These are phyloP conservation scores for Aspergillus transmontanensis DNA, from an alignment of 2,329 filamentous ascomycete genomes.

Conservation along the genomic window DNA sequence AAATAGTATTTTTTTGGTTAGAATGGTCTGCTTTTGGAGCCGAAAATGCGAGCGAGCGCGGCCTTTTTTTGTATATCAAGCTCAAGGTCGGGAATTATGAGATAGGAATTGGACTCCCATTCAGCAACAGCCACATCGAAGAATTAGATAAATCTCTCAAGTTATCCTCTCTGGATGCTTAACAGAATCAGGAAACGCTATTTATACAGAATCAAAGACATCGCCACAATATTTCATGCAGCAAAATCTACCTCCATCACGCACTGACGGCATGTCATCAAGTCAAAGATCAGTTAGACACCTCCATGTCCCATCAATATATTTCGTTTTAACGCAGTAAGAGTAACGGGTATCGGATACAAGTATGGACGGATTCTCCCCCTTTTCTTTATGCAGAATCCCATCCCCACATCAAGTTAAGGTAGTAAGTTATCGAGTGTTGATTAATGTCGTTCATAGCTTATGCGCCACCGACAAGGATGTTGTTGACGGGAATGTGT, in stretches of 20 bases:
- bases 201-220: slow-evolving; percentile 13
- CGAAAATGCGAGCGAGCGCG: background rate
- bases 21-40: background rate
- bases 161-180: background rate
- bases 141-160: background rate
- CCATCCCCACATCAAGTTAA: background rate
- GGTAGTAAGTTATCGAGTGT: background rate
- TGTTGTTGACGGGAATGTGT: slow-evolving; percentile 55
- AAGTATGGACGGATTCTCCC: background rate
- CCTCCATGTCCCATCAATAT: background rate
- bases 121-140: background rate
- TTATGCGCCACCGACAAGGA: slow-evolving; percentile 52
- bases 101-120: background rate
- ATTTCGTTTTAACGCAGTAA: slow-evolving; percentile 1
- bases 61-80: background rate
- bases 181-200: slow-evolving; percentile 4
- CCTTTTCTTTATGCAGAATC: slow-evolving; percentile 1
- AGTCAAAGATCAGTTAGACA: background rate
- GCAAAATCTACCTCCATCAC: background rate
- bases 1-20: background rate
- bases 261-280: background rate
- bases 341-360: slow-evolving; percentile 8
- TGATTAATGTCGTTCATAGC: background rate
- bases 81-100: background rate
- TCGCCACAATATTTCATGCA: slow-evolving; percentile 4